Evolutionary conservation across 257 asterid species (phyloP), one percentile per base, ranked within the genome.

Genomic region (Cordia subcordata): DNA sequence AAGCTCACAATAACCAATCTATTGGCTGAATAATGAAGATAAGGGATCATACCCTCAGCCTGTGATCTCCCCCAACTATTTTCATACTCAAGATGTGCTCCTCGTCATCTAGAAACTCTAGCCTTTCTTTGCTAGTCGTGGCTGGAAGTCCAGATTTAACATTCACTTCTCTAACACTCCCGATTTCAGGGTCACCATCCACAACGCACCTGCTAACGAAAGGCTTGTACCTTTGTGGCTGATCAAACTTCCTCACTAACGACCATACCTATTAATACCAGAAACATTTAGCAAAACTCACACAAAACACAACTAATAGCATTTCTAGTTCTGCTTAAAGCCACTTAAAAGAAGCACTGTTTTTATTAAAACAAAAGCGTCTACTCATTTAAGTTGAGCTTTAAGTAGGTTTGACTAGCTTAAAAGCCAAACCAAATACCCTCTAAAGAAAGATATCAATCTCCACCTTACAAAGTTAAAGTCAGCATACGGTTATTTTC

Each of bases 31-130:
- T n/a, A n/a, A 46, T 11, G 17, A 8, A 49, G 38, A 10, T 13
- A 40, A 62, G 47, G 17, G 33, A 52, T 49, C 21, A 46, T 73
- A 87, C 96, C 94, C 77, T 81, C 55, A 86, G 87, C 74, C 96
- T 85, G 72, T 90, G 97, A 90, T 90, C 96, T 21, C 97, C 94
- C 11, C 95, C 97, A 49, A 90, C 96, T 72, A 84, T 90, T 79
- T 87, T 71, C 80, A 90, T 74, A 33, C 94, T 79, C 49, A 90
- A 78, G 62, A 90, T 76, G 69, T 79, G 96, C 32, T 90, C 88
- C 52, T 86, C 83, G n/a, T 86, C 94, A 49, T 90, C 94, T 65
- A 90, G 77, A 44, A 74, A 72, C 77, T 90, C 97, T 71, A 90
- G 68, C 47, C 97, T 80, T 72, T 86, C 97, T 79, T 76, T 81